Evolutionary conservation across 768 basidiomycete species (phyloP).

Genomic region (Calocybe cyanea): DNA sequence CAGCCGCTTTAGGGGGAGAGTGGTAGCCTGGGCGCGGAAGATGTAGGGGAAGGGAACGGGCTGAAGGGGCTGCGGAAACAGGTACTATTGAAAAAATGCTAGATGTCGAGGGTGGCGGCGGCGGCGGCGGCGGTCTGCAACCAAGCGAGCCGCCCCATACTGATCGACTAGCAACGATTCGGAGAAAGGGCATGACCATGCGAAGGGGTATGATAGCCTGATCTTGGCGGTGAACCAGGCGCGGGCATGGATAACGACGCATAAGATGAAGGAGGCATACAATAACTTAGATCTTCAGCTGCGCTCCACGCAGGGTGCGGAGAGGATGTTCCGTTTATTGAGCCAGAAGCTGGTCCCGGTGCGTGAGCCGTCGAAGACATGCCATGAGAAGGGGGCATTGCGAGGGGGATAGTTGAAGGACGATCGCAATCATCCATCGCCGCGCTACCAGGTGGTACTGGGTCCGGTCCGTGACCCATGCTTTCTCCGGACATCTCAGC

Average conservation of each 20-base stretch:
- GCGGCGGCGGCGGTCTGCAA: slow-evolving; percentile 19
- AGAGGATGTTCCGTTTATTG: slow-evolving; percentile 25
- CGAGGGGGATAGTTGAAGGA: slow-evolving; percentile 50
- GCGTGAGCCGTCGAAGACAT: slow-evolving; percentile 15
- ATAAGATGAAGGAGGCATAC: slow-evolving; percentile 23
- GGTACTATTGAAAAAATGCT: no score
- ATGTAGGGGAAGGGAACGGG: no score
- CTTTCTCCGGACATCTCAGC: slow-evolving; percentile 27
- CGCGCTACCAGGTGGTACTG: slow-evolving; percentile 11
- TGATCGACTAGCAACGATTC: slow-evolving; percentile 34
- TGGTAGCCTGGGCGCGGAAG: no score
- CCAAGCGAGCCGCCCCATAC: slow-evolving; percentile 14
- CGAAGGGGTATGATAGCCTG: slow-evolving; percentile 24
- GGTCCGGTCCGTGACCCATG: slow-evolving; percentile 24
- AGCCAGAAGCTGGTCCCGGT: slow-evolving; percentile 14
- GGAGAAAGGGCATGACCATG: slow-evolving; percentile 33
- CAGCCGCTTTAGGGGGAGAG: no score
- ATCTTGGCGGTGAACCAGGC: slow-evolving; percentile 18
- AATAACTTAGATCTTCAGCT: slow-evolving; percentile 26
- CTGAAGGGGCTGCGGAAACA: no score
- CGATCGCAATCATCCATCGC: slow-evolving; percentile 49
- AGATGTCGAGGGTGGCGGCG: slow-evolving; percentile 19
- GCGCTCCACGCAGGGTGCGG: slow-evolving; percentile 31
- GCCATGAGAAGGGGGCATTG: slow-evolving; percentile 32
- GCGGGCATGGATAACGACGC: slow-evolving; percentile 21